Base-by-base conservation (phyloP, 768 basidiomycete species). In the Auriscalpium vulgare region DNA sequence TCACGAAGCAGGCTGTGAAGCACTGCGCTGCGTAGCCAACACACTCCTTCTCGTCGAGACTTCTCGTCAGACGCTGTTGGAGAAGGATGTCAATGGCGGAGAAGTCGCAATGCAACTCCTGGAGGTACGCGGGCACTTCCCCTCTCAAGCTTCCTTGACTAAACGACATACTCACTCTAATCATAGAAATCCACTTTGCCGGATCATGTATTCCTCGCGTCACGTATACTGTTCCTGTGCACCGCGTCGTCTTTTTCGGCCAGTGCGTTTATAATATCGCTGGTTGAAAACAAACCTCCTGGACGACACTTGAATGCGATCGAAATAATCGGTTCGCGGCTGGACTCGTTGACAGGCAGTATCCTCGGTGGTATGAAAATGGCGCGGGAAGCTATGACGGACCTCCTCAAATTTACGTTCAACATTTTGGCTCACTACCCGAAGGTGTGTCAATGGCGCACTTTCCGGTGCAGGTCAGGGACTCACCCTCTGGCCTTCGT, bases 361-460 rank as follows among this genome's bases (percentile, higher is more conserved):
- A 73, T 87, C 56, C 74, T 82, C 44, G 69, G 73, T 43, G 78
- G 82, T 56, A 65, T 76, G 17, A 74, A 78, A 59, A 75, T 81
- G 72, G 74, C 82, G 35, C 78, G 77, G 61, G 88, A 91, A 54
- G 91, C 93, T 2, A 78, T 88, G 73, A 78, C 80, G 4, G 94
- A 97, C 68, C 66, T 93, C 23, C 77, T 97, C 55, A 97, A 97
- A 66, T 76, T 93, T 48, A 74, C 80, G 3, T 94, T 91, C 69
- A 94, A 95, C 67, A 67, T 95, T 35, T 74, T 91, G 51, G 68
- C 83, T 44, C 87, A 88, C 66, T 93, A 91, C 69, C 91, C 91
- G 5, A 90, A 85, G 75, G 88, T 87, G 47, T 35, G 71, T 66
- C 71, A 29, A 29, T 29, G 29, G 29, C 29, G 29, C 29, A 29